These are phyloP conservation scores for Pestalotiopsis sp. DNA, from an alignment of 2,329 filamentous ascomycete species.

Conservation along the genomic window DNA sequence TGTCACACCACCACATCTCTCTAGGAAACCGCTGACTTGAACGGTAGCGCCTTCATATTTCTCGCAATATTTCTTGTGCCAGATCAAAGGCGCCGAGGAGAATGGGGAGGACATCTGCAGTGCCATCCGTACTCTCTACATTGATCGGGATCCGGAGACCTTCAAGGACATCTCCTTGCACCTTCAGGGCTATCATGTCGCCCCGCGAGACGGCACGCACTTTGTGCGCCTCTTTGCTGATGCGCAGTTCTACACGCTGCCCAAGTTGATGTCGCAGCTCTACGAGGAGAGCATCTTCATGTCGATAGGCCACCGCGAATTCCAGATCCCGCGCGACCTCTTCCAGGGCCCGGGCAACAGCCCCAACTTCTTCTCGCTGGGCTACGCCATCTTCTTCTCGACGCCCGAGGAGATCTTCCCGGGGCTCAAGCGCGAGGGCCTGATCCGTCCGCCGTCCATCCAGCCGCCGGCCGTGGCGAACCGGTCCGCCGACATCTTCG, in stretches of 20 bases:
- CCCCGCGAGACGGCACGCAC: slow-evolving; percentile 78
- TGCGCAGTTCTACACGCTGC: slow-evolving; percentile 91
- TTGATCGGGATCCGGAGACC: slow-evolving; percentile 87
- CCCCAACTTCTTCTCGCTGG: slow-evolving; percentile 95
- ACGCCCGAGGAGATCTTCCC: slow-evolving; percentile 82
- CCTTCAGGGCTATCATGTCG: slow-evolving; percentile 88
- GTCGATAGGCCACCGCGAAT: slow-evolving; percentile 82
- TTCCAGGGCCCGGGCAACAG: slow-evolving; percentile 85
- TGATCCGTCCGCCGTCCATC: slow-evolving; percentile 87
- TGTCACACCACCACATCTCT: slow-evolving; percentile 13
- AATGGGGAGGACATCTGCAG: slow-evolving; percentile 53
- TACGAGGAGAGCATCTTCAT: slow-evolving; percentile 93
- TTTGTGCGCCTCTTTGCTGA: slow-evolving; percentile 94
- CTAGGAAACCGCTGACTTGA: slow-evolving; percentile 22
- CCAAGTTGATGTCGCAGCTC: slow-evolving; percentile 85
- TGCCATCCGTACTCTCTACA: slow-evolving; percentile 81
- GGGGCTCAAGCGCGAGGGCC: slow-evolving; percentile 74
- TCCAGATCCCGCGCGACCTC: slow-evolving; percentile 86
- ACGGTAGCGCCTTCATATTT: slow-evolving; percentile 87
- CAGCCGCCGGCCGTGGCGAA: slow-evolving; percentile 79
- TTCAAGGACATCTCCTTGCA: slow-evolving; percentile 90
- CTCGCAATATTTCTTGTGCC: slow-evolving; percentile 88
- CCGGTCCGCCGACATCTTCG: slow-evolving; percentile 81
- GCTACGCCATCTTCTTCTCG: slow-evolving; percentile 86
- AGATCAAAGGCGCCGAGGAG: slow-evolving; percentile 67